Base-by-base conservation (phyloP, 257 asterid genomes). In the Echites panduratus region DNA sequence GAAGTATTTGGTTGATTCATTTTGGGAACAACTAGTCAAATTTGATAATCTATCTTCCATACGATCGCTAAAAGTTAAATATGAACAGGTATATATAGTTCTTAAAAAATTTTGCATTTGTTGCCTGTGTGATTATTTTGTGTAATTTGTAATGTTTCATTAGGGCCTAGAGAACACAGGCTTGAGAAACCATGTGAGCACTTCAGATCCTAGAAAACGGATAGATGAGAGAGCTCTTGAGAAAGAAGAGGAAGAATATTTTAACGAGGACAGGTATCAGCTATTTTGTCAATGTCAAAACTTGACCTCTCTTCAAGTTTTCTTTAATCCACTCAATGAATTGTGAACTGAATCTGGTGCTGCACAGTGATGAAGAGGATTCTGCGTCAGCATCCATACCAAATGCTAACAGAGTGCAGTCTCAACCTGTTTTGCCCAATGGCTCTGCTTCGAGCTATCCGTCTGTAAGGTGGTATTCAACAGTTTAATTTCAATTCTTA, bases 171-270 rank as follows among this genome's bases (percentile, higher is more conserved):
- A 95, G 79, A 84, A 81, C 73, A 73, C 84, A 44, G 93, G 85
- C 72, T 76, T 85, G 43, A 77, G 84, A 76, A 90, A 85, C 76
- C 73, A 79, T 20, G 80, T 82, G 58, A 77, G 76, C 76, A 79
- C 79, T 79, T 75, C 85, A 54, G 96, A 90, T 65, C 84, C 90
- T 62, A 79, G 97, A 87, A 90, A 95, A 81, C 88, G 97, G 61
- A 81, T 84, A 63, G 97, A 92, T 35, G 98, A 89, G 73, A 98
- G 98, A 27, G 96, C 96, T 79, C 85, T 92, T 76, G 96, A 92
- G 83, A 95, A 90, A 81, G 99, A 95, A 70, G 99, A 95, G 88
- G 99, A 95, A 81, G 93, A 87, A 43, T 92, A 95, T 82, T 92
- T 92, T 78, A 95, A 95, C 63, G 98, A 89, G 79, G 99, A 88